Conservation (phyloP, 768 basidiomycete species). For the Tulasnella calospora region DNA sequence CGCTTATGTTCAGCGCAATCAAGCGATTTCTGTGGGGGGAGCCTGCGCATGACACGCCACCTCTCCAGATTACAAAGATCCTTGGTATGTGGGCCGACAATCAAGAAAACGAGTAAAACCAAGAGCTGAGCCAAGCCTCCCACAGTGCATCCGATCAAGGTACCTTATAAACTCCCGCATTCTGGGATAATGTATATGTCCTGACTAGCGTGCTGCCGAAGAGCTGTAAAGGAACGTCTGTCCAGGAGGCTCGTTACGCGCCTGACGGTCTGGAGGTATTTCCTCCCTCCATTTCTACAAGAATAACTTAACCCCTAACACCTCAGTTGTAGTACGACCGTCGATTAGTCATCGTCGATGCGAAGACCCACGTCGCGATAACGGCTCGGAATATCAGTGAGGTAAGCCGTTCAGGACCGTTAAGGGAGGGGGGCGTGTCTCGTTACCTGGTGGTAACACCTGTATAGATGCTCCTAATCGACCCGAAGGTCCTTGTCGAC, state of each 20-base stretch:
- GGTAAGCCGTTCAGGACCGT: conserved; percentile 46
- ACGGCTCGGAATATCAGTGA: conserved; percentile 64
- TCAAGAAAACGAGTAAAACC: too few species aligned
- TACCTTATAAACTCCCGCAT: neutral
- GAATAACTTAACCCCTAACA: neutral
- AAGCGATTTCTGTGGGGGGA: too few species aligned
- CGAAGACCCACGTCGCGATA: conserved; percentile 48
- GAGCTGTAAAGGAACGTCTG: conserved; percentile 69
- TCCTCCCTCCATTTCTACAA: conserved; percentile 5
- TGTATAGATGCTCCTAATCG: conserved; percentile 61
- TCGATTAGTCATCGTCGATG: conserved; percentile 64
- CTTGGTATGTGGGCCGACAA: neutral
- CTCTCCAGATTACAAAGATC: neutral
- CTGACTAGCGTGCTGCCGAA: conserved; percentile 32
- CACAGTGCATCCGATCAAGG: conserved; percentile 20
- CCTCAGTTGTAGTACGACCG: conserved; percentile 54
- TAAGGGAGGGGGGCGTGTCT: conserved; percentile 40
- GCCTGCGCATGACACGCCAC: neutral
- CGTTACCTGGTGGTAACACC: conserved; percentile 42
- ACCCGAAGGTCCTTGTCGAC: conserved; percentile 51
- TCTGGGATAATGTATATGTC: neutral
- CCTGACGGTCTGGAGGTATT: conserved; percentile 61
- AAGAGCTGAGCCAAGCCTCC: too few species aligned
- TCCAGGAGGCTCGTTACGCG: conserved; percentile 52
- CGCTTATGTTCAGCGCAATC: too few species aligned